Evolutionary conservation across 495 filamentous ascomycete species (phyloP), one percentile per base, ranked within the genome.

Genomic region (Echria macrotheca): DNA sequence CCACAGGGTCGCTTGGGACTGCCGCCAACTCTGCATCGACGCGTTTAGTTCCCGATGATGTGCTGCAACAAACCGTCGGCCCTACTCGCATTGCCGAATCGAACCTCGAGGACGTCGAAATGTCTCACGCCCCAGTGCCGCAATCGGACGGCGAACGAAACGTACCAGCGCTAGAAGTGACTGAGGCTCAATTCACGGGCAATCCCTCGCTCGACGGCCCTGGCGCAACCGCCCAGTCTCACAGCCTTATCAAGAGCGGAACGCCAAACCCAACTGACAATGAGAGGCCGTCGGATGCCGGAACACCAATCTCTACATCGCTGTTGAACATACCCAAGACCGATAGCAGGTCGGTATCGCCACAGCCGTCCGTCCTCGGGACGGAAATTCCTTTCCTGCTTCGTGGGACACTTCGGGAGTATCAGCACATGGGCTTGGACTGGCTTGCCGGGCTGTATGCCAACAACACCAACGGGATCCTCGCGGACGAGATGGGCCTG

Each of bases 401-500:
- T 2, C 82, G 94, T 52, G 94, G 94, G 11, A 95, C 82, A 2
- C 73, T 99, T 12, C 87, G 94, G 66, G 90, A 96, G 66, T 99
- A 99, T 58, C 94, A 99, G 52, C 94, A 97, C 58, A 86, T 85
- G 63, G 94, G 94, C 8, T 71, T 99, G 11, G 94, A 99, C 59
- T 99, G 94, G 94, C 84, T 99, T 33, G 89, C 90, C 5, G 83
- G 85, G 1, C 77, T 97, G 4, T 95, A 99, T 66, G 82, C 81
- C n/a, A 91, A 88, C 51, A 79, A 87, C 51, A 93, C 89, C 41
- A 99, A 99, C 62, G 94, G 94, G 32, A 99, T 99, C 42, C 74
- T 99, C n/a, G 94, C 94, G 4, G 94, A 99, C 60, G 94, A 99
- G 59, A 99, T 99, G 94, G 94, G 94, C 57, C 81, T 99, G 19